Evolutionary conservation across 306 rosid genomes (phyloP).

Genomic region (Cercis canadensis): DNA sequence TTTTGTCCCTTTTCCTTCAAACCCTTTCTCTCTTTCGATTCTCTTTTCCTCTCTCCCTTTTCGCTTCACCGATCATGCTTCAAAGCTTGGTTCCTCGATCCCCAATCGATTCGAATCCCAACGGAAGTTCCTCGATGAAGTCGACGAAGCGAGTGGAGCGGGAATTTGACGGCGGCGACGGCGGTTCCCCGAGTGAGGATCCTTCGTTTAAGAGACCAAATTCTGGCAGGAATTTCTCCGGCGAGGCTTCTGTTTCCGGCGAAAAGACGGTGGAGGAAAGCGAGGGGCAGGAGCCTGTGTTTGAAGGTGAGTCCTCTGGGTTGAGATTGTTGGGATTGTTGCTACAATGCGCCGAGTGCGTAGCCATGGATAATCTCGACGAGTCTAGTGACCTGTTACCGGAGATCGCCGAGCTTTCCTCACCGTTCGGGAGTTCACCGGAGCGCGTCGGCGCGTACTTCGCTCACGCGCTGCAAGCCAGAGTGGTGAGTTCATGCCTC

Average conservation of each 20-base stretch:
- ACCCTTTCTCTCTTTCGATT: slow-evolving; percentile 55
- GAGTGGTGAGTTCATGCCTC: slow-evolving; percentile 83
- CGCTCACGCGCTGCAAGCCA: slow-evolving; percentile 86
- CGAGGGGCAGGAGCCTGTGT: slow-evolving; percentile 34
- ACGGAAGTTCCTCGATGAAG: slow-evolving; percentile 58
- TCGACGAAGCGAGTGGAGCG: slow-evolving; percentile 69
- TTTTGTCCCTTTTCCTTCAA: slow-evolving; percentile 62
- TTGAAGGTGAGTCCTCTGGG: slow-evolving; percentile 66
- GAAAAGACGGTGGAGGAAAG: slow-evolving; percentile 43
- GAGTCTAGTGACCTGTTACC: slow-evolving; percentile 82
- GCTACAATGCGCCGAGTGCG: slow-evolving; percentile 95
- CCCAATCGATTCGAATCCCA: slow-evolving; percentile 51
- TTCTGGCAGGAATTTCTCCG: slow-evolving; percentile 42
- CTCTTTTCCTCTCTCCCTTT: slow-evolving; percentile 41
- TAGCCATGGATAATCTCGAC: slow-evolving; percentile 77
- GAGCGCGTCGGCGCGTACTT: slow-evolving; percentile 94
- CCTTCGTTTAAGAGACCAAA: slow-evolving; percentile 56
- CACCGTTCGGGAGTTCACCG: slow-evolving; percentile 89
- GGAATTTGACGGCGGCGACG: slow-evolving; percentile 36
- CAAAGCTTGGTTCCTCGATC: slow-evolving; percentile 83
- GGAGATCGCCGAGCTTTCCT: slow-evolving; percentile 82
- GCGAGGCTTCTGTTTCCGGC: slow-evolving; percentile 39
- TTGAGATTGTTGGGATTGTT: slow-evolving; percentile 74
- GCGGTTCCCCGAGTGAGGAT: slow-evolving; percentile 29
- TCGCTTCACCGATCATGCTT: slow-evolving; percentile 74